Base-by-base conservation (phyloP, 768 basidiomycete species). In the Amanita molliuscula region DNA sequence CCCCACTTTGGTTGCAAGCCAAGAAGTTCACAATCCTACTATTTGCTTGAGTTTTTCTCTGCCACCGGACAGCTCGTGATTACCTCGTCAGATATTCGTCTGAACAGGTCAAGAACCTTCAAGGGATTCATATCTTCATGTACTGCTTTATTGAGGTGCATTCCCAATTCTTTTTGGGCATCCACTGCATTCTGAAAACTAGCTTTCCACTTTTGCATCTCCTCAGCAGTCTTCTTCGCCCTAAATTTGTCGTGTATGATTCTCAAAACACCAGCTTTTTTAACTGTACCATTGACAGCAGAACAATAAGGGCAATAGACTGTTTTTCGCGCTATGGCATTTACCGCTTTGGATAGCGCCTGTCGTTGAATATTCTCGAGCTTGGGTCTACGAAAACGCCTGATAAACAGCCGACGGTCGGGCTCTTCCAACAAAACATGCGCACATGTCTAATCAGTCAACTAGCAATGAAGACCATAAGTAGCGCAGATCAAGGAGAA, bases 201-300 rank as follows among this genome's bases (percentile, higher is more conserved):
- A 60, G 74, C 74, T 64, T 89, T 87, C 76, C 87, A 94, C 58
- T 79, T 83, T 57, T 90, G 89, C 72, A 92, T 81, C 65, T 92
- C 88, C 23, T 85, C 86, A 0, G 82, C 82, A 2, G 87, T 85
- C 67, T 96, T 96, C 68, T 95, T 92, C 4, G 91, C 89, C 41
- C 95, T 77, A 62, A 88, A 99, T 65, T 95, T 95, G 71, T 98
- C 96, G 61, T 99, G 96, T 44, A 94, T 88, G 61, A 99, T 98
- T 66, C 91, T 95, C 60, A 99, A 70, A 0, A 91, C 84, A 7
- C 93, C 92, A 2, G 80, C 88, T 66, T 98, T 98, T 69, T 99
- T 99, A 47, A 99, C 93, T 0, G 88, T 80, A 23, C 96, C 96
- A 62, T 99, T 99, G 1, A 85, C 87, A 3, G 90, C 81, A 31